A percentile compares a stretch with the other conserved stretches of the same genome.
Conservation (phyloP, 2,329 filamentous ascomycete species). For the Ceratocystis papillata region DNA sequence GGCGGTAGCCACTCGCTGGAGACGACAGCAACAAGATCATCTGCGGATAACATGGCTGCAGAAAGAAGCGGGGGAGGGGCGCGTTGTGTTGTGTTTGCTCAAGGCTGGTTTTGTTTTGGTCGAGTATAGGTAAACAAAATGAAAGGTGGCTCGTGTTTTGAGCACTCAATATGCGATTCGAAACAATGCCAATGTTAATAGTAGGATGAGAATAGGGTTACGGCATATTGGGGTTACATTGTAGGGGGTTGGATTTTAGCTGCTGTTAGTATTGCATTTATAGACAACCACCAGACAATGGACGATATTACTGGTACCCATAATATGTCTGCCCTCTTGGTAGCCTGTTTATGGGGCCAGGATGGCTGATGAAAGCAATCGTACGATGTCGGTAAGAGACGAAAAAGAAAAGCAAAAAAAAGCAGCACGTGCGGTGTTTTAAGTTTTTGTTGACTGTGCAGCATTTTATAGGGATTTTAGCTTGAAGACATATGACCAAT, state of each 20-base stretch:
- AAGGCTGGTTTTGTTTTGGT: not conserved
- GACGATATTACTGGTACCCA: not conserved
- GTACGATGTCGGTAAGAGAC: not conserved
- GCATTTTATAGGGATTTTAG: not conserved
- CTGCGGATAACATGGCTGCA: not conserved
- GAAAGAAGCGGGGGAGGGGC: not conserved
- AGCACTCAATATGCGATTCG: no score
- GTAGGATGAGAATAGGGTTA: not conserved
- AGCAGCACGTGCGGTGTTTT: not conserved
- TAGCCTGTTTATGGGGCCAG: not conserved
- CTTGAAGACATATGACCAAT: no score
- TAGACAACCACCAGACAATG: not conserved
- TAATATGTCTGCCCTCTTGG: not conserved
- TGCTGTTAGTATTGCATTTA: not conserved
- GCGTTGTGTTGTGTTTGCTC: not conserved
- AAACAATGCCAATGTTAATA: no score
- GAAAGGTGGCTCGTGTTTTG: not conserved
- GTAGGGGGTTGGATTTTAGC: not conserved
- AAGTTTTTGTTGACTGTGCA: not conserved
- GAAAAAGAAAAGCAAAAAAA: not conserved
- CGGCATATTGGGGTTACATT: not conserved
- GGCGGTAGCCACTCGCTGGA: constrained; percentile 42
- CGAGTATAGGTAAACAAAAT: not conserved
- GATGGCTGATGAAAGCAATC: not conserved
- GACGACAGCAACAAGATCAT: not conserved